Conservation (phyloP, 345 rosid species). For the Melaleuca quinquenervia region DNA sequence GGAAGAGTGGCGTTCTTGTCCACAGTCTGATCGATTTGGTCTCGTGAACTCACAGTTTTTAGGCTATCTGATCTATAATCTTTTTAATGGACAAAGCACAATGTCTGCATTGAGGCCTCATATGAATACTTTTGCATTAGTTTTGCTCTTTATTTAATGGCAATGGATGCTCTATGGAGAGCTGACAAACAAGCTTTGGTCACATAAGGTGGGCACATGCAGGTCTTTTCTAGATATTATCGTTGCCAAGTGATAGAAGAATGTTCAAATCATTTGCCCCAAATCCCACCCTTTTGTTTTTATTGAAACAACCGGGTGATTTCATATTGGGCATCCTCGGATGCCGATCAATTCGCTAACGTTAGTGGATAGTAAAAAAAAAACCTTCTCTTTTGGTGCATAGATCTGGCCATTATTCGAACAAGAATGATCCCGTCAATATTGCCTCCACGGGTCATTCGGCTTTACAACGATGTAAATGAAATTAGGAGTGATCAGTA, state of each 20-base stretch:
- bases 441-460: not conserved
- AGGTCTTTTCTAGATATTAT: not conserved
- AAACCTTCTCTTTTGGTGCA: not conserved
- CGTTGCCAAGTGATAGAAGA: not conserved
- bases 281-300: not conserved
- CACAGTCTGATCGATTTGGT: not conserved
- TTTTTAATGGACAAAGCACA: not conserved
- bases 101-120: not conserved
- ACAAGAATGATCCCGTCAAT: not conserved
- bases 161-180: not conserved
- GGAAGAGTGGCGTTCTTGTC: slow-evolving; percentile 12
- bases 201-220: not conserved
- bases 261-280: not conserved
- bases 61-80: not conserved
- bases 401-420: not conserved
- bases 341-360: not conserved
- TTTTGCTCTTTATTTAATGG: not conserved
- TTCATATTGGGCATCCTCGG: not conserved
- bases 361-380: not conserved
- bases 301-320: not conserved
- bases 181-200: not conserved
- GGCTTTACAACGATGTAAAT: not conserved
- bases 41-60: slow-evolving; percentile 12
- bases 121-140: not conserved
- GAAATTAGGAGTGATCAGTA: not conserved